A percentile compares a stretch with the other conserved stretches of the same genome.
phyloP scores from a whole-genome alignment of 1,284 basidiomycete species.

The Leccinum fallax region DNA sequence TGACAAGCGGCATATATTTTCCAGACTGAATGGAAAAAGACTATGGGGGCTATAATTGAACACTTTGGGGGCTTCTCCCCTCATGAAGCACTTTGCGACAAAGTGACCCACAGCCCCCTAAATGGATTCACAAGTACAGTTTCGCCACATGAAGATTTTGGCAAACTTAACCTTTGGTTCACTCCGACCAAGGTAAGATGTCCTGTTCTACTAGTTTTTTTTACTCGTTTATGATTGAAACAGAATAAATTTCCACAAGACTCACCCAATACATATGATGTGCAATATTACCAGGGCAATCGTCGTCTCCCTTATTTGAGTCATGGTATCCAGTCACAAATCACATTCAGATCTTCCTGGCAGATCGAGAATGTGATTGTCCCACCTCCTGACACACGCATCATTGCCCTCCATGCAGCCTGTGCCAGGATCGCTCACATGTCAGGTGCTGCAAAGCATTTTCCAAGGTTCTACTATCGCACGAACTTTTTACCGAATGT shows the following conservation, averaged over 20 bases:
- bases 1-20: not conserved
- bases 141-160: not conserved
- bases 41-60: not conserved
- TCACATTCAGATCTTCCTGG: not conserved
- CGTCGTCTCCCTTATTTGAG: not conserved
- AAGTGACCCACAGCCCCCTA: not conserved
- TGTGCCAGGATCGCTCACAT: not conserved
- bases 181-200: not conserved
- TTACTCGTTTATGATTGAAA: not conserved
- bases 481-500: too few species aligned
- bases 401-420: not conserved
- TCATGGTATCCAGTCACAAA: not conserved
- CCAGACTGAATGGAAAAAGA: not conserved
- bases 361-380: not conserved
- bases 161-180: not conserved
- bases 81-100: not conserved
- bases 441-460: not conserved
- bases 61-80: not conserved
- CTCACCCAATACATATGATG: not conserved
- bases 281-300: not conserved
- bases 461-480: too few species aligned
- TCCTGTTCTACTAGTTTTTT: not conserved
- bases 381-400: not conserved
- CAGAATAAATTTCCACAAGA: not conserved
- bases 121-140: not conserved